Evolutionary conservation across 345 rosid genomes (phyloP).

Genomic region (Citropsis articulata): DNA sequence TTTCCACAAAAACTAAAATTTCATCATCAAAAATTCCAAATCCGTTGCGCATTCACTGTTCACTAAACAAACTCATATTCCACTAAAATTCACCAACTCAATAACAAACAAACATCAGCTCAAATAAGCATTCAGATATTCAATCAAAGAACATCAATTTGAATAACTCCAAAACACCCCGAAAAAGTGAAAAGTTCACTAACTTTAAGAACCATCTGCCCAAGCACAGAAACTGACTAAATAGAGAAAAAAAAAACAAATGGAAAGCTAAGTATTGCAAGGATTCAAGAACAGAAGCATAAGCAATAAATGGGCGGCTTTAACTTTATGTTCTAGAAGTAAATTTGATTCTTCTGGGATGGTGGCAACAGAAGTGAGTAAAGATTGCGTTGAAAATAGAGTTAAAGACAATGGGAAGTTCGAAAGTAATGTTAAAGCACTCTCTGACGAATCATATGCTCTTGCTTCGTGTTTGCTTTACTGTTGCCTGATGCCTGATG

Average conservation of each 20-base stretch:
- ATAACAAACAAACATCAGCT: background rate
- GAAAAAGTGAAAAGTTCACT: background rate
- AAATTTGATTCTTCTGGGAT: background rate
- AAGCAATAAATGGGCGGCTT: background rate
- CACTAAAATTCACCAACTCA: background rate
- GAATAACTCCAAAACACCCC: background rate
- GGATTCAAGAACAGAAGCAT: background rate
- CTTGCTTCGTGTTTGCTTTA: background rate
- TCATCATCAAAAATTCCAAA: background rate
- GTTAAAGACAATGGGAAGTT: background rate
- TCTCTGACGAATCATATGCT: background rate
- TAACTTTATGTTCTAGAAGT: background rate
- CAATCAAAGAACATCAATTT: conserved; percentile 6
- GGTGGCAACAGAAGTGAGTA: background rate
- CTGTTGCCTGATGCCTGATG: background rate
- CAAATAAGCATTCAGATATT: background rate
- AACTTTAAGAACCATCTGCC: background rate
- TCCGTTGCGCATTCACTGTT: background rate
- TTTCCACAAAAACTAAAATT: background rate
- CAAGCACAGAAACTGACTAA: background rate
- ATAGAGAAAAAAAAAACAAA: background rate
- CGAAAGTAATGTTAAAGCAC: background rate
- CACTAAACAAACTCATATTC: background rate
- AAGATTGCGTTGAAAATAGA: background rate
- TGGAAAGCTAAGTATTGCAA: background rate